Evolutionary conservation across 805 yeast species (phyloP), one percentile per base, ranked within the genome.

Genomic region (Candida xiaguanensis): DNA sequence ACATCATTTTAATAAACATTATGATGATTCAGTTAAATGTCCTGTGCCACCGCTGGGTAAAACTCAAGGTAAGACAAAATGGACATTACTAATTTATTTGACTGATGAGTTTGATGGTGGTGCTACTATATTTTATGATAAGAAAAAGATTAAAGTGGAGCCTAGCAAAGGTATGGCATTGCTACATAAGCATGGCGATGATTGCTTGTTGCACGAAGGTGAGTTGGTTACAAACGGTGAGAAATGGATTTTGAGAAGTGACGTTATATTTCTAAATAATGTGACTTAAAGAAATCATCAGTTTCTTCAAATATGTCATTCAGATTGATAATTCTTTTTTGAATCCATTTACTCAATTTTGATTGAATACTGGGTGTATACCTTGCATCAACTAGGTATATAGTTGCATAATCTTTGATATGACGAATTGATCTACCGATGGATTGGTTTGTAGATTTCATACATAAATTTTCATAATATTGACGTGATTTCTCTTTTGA

Each of bases 371-470:
- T 57, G 1, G 51, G 48, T 2, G 55, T 54, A 46, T 75, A 91
- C 39, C 97, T 65, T 23, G 58, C 59, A 56, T 91, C 98, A 12
- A 89, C 50, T 28, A 90, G 64, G 48, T 76, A 78, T 5, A 91
- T 82, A 12, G 77, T 73, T 0, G 97, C 82, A 54, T 85, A 89
- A 59, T 91, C 98, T 30, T 74, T 72, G 18, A 73, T 74, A 56
- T 90, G 96, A 44, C 98, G 68, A 28, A 90, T 90, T 5, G 96
- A 86, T 47, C 98, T 72, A 0, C 97, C 98, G 9, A 91, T 82
- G 61, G 95, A 80, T 58, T 90, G 98, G 55, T 90, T 90, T 1
- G 90, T 88, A 0, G 95, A 85, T 38, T 89, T 77, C 93, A 91
- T 84, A 53, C 96, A 89, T 5, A 87, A 65, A 50, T 85, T 87